A percentile compares a stretch with the other conserved stretches of the same genome.
Conservation (phyloP, 768 basidiomycete genomes). For the Amanita polypyramis region DNA sequence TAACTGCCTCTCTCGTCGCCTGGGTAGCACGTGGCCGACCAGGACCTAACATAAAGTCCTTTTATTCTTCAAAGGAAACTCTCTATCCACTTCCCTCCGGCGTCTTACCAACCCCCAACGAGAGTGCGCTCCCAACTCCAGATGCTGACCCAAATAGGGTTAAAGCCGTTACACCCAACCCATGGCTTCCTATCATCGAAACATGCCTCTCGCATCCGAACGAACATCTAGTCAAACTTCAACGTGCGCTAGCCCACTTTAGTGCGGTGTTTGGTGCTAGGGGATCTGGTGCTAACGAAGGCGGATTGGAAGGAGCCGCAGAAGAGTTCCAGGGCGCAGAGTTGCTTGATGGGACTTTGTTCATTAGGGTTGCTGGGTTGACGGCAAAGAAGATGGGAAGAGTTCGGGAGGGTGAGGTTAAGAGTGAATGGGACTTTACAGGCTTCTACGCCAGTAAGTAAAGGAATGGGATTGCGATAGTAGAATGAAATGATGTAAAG, state of each 20-base stretch:
- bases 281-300: slow-evolving; percentile 12
- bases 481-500: too few species aligned
- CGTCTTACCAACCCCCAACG: slow-evolving; percentile 17
- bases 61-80: slow-evolving; percentile 26
- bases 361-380: slow-evolving; percentile 45
- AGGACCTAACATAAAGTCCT: slow-evolving; percentile 34
- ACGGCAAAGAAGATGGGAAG: slow-evolving; percentile 33
- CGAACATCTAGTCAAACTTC: slow-evolving; percentile 33
- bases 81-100: slow-evolving; percentile 10
- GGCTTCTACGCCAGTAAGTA: background rate
- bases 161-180: slow-evolving; percentile 33
- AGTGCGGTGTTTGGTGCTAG: slow-evolving; percentile 33
- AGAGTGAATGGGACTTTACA: background rate
- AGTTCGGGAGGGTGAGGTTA: slow-evolving; percentile 24
- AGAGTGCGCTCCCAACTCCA: slow-evolving; percentile 11
- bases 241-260: slow-evolving; percentile 36
- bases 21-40: slow-evolving; percentile 51
- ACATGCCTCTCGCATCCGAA: slow-evolving; percentile 45
- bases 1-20: slow-evolving; percentile 38
- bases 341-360: slow-evolving; percentile 50
- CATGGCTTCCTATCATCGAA: slow-evolving; percentile 50
- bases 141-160: slow-evolving; percentile 18
- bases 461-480: too few species aligned
- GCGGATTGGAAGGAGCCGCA: slow-evolving; percentile 10
- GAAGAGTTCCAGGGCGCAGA: slow-evolving; percentile 40